Evolutionary conservation across 192 early-diverging fungal genomes (phyloP), one percentile per base, ranked within the genome.

Genomic region (Podila epigama): DNA sequence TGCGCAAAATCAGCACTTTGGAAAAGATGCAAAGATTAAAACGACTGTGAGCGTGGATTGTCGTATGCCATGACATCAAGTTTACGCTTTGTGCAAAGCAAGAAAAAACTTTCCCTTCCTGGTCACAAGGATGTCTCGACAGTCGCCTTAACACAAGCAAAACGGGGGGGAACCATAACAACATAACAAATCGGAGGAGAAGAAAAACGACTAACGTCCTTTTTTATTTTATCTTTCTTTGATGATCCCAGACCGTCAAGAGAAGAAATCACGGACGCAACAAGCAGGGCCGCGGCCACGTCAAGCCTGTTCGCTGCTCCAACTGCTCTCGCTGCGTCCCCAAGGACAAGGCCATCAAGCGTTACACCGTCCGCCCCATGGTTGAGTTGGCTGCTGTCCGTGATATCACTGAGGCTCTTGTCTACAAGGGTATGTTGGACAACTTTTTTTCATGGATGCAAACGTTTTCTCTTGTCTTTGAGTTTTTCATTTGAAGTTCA

Each of bases 241-340:
- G 11, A 25, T 51, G 16, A 25, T 20, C 40, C 80, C 83, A 97
- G 97, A 98, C 97, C 86, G 83, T 87, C 83, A 99, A 98, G 91
- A 93, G 96, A 91, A 94, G 97, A 89, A 99, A 97, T 85, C 92
- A 97, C 89, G 97, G 97, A 89, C 95, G 98, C 81, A 93, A 90
- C 92, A 99, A 99, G 93, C 87, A 95, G 84, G 97, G 97, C 61
- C 95, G 98, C 86, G 98, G 98, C 80, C 96, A 97, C 91, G 92
- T 94, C 81, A 95, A 94, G 87, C 90, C 91, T 77, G 94, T 98
- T 80, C 93, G 97, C 71, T 98, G 98, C 92, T 93, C 93, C 84
- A 99, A 99, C 96, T 99, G 98, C 86, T 90, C 91, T 70, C 94
- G 96, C 84, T 96, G 94, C 81, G 92, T 93, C 61, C 94, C 96